These are phyloP conservation scores for Tetrapisispora taiwanensis DNA, from an alignment of 805 yeast genomes.

Conservation along the genomic window DNA sequence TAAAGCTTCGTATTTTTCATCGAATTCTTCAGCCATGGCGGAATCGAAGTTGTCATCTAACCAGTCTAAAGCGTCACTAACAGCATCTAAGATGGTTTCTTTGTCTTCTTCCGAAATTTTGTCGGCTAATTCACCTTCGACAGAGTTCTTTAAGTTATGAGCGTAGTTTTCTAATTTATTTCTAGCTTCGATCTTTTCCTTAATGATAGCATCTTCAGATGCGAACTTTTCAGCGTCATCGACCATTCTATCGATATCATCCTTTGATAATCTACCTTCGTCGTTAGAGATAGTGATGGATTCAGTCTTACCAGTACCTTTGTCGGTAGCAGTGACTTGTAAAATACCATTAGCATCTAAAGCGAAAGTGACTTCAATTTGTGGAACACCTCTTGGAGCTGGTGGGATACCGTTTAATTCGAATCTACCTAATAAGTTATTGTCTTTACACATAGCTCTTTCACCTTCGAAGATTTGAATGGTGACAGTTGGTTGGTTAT, in stretches of 20 bases:
- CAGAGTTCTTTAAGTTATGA: slow-evolving; percentile 66
- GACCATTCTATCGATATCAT: slow-evolving; percentile 94
- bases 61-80: slow-evolving; percentile 79
- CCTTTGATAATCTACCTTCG: slow-evolving; percentile 87
- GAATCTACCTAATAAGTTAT: slow-evolving; percentile 92
- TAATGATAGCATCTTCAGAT: slow-evolving; percentile 77
- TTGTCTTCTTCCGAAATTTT: slow-evolving; percentile 85
- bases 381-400: slow-evolving; percentile 98
- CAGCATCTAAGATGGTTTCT: slow-evolving; percentile 78
- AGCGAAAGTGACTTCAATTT: slow-evolving; percentile 94
- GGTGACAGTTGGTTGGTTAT: slow-evolving; percentile 90
- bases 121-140: slow-evolving; percentile 53
- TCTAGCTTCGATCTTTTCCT: slow-evolving; percentile 80
- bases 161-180: slow-evolving; percentile 84
- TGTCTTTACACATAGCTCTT: slow-evolving; percentile 89
- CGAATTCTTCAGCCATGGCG: slow-evolving; percentile 87
- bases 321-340: slow-evolving; percentile 88
- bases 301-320: slow-evolving; percentile 89
- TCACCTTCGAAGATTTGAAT: slow-evolving; percentile 95
- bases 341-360: slow-evolving; percentile 95
- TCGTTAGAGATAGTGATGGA: slow-evolving; percentile 88
- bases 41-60: slow-evolving; percentile 77
- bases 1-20: slow-evolving; percentile 80
- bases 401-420: slow-evolving; percentile 96
- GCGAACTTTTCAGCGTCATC: slow-evolving; percentile 94